A percentile compares a stretch with the other conserved stretches of the same genome.
phyloP scores from a whole-genome alignment of 176 grass and related monocot genomes.

The maize (Zea mays) region Zm-B73-REFERENCE-NAM-5.0 NC_050096.1:61149501-61150000 shows the following conservation, averaged over 20 bases:
- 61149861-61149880: constrained; percentile 98
- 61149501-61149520: too few relatives aligned
- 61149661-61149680: constrained; percentile 44
- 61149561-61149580: background rate
- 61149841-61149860: constrained; percentile 98
- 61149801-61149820: constrained; percentile 95
- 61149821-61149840: constrained; percentile 99
- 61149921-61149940: constrained; percentile 13
- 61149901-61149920: constrained; percentile 4
- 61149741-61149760: constrained; percentile 98
- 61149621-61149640: constrained; percentile 58
- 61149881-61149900: constrained; percentile 31
- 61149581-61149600: background rate
- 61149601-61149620: background rate
- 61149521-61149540: too few relatives aligned
- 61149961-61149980: background rate
- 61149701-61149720: constrained; percentile 99
- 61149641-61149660: constrained; percentile 56
- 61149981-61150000: background rate
- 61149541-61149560: too few relatives aligned
- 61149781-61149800: constrained; percentile 99
- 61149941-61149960: constrained; percentile 5
- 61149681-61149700: constrained; percentile 99
- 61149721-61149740: constrained; percentile 99
- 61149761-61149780: constrained; percentile 97